Evolutionary conservation across 2,329 filamentous ascomycete species (phyloP).

Genomic region (Aaosphaeria pasadenensis): DNA sequence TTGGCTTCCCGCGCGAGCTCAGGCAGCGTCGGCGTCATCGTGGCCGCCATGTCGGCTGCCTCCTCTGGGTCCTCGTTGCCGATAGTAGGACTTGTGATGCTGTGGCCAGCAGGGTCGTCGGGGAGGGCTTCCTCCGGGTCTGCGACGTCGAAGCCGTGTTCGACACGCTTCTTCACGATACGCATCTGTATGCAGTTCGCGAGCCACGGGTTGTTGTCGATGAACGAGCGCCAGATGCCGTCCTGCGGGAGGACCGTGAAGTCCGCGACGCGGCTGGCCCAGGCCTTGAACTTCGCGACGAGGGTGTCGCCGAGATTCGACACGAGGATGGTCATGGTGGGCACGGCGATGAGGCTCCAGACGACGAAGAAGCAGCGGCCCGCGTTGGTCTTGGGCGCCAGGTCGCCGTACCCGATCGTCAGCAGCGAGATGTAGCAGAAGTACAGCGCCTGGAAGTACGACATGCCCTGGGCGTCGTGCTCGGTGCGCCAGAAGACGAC

Average conservation of each 20-base stretch:
- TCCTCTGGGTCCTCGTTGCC: background rate
- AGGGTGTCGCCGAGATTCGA: conserved; percentile 70
- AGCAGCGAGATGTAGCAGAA: conserved; percentile 80
- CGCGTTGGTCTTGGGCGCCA: conserved; percentile 71
- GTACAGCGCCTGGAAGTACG: conserved; percentile 79
- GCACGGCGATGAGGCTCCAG: conserved; percentile 82
- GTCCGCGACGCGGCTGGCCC: conserved; percentile 59
- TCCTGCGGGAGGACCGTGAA: conserved; percentile 63
- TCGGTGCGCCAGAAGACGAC: conserved; percentile 68
- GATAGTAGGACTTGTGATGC: background rate
- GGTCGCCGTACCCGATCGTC: conserved; percentile 85
- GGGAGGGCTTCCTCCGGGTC: conserved; percentile 26
- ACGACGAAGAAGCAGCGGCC: conserved; percentile 89
- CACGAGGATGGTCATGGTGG: conserved; percentile 77
- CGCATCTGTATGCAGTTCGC: conserved; percentile 30
- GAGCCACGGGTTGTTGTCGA: conserved; percentile 48
- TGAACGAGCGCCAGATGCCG: conserved; percentile 53
- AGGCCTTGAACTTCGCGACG: conserved; percentile 63
- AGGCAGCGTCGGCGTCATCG: conserved; percentile 34
- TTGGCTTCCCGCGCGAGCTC: conserved; percentile 46
- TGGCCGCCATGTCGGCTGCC: conserved; percentile 1
- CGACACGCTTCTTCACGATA: conserved; percentile 43
- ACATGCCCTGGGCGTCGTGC: conserved; percentile 53
- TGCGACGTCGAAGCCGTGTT: conserved; percentile 45
- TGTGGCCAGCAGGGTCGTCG: background rate